Evolutionary conservation across 352 stramenopile genomes (phyloP).

Genomic region (Blastocystis hominis): DNA sequence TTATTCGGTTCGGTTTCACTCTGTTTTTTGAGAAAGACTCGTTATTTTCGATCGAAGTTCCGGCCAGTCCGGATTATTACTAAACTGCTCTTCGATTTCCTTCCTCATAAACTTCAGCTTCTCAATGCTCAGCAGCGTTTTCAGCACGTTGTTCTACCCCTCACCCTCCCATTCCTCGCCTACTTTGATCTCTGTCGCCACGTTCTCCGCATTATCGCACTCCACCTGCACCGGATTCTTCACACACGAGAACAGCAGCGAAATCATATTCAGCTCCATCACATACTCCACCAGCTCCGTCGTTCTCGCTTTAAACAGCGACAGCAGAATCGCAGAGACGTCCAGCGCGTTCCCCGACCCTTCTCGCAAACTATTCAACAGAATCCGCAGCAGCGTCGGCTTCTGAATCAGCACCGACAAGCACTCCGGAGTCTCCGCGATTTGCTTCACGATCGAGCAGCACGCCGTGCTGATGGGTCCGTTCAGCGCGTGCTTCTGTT

Average conservation of each 20-base stretch:
- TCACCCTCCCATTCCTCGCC: neutral
- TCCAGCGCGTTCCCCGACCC: neutral
- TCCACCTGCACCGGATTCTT: neutral
- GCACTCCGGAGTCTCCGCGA: neutral
- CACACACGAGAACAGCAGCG: neutral
- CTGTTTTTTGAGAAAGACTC: neutral
- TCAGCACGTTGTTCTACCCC: neutral
- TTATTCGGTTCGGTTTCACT: neutral
- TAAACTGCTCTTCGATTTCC: neutral
- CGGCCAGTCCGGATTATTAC: neutral
- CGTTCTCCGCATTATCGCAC: neutral
- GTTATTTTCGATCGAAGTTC: neutral
- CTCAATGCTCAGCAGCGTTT: neutral
- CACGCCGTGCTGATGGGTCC: neutral
- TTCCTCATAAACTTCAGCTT: slow-evolving; percentile 6
- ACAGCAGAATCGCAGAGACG: neutral
- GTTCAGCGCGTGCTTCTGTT: neutral
- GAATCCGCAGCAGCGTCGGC: neutral
- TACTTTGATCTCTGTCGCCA: neutral
- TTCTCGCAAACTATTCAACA: neutral
- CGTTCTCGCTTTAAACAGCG: neutral
- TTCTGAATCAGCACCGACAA: neutral
- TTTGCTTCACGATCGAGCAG: neutral
- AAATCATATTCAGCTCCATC: neutral
- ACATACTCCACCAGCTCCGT: slow-evolving; percentile 3